Evolutionary conservation across 495 filamentous ascomycete genomes (phyloP).

Genomic region (Barbatosphaeria neglecta): DNA sequence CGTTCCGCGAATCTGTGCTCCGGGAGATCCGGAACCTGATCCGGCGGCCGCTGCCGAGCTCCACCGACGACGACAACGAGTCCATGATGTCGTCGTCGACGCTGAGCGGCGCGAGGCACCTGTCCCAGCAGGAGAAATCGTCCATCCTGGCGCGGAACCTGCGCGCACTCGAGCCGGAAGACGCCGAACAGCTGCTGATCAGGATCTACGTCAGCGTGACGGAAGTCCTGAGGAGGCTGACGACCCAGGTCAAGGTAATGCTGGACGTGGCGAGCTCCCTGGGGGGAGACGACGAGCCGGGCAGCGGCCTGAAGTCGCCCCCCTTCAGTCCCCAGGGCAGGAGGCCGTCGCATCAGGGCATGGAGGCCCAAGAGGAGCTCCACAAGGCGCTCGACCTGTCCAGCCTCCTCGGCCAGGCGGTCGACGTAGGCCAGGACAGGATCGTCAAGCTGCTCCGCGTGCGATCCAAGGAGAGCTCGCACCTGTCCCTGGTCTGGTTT

Average conservation of each 20-base stretch:
- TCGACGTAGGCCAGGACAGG: conserved; percentile 86
- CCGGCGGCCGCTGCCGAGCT: conserved; percentile 73
- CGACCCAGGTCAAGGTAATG: conserved; percentile 89
- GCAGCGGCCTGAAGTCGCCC: conserved; percentile 33
- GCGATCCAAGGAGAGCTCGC: conserved; percentile 68
- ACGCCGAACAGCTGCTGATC: conserved; percentile 75
- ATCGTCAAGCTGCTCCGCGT: conserved; percentile 87
- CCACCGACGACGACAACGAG: conserved; percentile 85
- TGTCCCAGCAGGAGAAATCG: conserved; percentile 80
- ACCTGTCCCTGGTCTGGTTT: conserved; percentile 65
- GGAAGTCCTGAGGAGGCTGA: conserved; percentile 72
- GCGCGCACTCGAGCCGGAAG: conserved; percentile 67
- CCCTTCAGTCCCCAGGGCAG: conserved; percentile 32
- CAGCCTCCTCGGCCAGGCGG: conserved; percentile 84
- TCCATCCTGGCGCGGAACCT: conserved; percentile 84
- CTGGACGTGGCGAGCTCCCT: conserved; percentile 85
- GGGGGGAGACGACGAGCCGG: conserved; percentile 19
- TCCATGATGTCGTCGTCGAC: conserved; percentile 84
- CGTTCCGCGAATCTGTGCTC: conserved; percentile 77
- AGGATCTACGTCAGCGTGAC: conserved; percentile 78
- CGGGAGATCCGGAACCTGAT: conserved; percentile 83
- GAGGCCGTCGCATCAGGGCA: conserved; percentile 10
- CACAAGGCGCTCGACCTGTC: conserved; percentile 80
- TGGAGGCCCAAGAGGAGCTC: conserved; percentile 64
- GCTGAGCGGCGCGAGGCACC: conserved; percentile 51